A percentile compares a stretch with the other conserved stretches of the same genome.
Conservation (phyloP, 306 rosid genomes). For the Prunus padus region DNA sequence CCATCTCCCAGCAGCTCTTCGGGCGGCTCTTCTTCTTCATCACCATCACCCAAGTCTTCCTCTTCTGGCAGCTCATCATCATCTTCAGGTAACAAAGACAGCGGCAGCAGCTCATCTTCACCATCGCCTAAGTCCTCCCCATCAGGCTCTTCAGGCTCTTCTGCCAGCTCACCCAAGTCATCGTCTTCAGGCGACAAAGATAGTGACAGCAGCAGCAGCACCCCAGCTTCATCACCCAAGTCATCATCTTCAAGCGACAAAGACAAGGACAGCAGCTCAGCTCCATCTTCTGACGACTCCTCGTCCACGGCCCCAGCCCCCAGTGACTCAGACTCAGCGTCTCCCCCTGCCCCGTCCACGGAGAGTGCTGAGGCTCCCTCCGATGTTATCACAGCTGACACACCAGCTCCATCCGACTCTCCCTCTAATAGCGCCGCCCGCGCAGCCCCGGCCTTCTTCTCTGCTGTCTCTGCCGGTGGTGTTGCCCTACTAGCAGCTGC, state of each 20-base stretch:
- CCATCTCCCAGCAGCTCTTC: neutral
- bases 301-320: constrained; percentile 56
- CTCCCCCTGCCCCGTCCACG: constrained; percentile 10
- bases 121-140: neutral
- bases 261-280: constrained; percentile 10
- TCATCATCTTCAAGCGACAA: constrained; percentile 1
- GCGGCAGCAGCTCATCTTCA: neutral
- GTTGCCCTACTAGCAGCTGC: constrained; percentile 6
- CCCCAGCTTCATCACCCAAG: constrained; percentile 19
- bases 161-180: neutral
- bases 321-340: neutral
- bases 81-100: neutral
- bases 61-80: neutral
- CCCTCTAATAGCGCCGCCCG: constrained; percentile 4
- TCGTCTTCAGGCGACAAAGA: neutral
- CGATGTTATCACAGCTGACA: constrained; percentile 15
- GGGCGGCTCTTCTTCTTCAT: neutral
- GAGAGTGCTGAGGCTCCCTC: neutral
- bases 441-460: neutral
- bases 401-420: neutral
- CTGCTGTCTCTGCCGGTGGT: neutral
- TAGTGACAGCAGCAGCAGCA: neutral
- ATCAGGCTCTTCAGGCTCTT: neutral
- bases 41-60: neutral
- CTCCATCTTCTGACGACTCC: constrained; percentile 33